These are phyloP conservation scores for Circinella umbellata DNA, from an alignment of 371 early-diverging fungal species.

Conservation along the genomic window DNA sequence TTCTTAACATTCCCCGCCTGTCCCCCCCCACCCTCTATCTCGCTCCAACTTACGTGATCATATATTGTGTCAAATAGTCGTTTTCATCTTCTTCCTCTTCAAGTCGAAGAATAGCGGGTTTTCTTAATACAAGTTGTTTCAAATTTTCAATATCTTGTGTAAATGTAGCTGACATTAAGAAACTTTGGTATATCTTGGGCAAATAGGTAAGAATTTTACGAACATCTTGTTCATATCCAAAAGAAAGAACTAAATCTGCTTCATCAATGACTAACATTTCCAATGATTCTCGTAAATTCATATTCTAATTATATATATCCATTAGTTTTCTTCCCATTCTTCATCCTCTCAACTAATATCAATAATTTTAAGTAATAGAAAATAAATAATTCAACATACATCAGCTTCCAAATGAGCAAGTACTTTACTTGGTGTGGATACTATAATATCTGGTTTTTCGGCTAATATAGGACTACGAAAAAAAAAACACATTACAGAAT, in stretches of 20 bases:
- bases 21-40: too few relatives aligned
- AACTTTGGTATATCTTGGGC: constrained; percentile 87
- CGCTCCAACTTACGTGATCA: constrained; percentile 48
- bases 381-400: constrained; percentile 19
- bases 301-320: constrained; percentile 34
- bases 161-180: constrained; percentile 91
- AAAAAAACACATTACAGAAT: too few relatives aligned
- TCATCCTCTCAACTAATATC: too few relatives aligned
- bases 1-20: neutral
- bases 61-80: constrained; percentile 77
- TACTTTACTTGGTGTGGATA: constrained; percentile 83
- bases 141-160: constrained; percentile 84
- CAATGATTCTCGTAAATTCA: constrained; percentile 65
- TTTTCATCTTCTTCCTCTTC: constrained; percentile 77
- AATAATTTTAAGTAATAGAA: too few relatives aligned
- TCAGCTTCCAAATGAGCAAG: constrained; percentile 71
- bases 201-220: constrained; percentile 69
- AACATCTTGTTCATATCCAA: constrained; percentile 91
- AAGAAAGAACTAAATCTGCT: constrained; percentile 92
- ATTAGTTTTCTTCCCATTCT: too few relatives aligned
- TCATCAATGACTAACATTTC: constrained; percentile 94
- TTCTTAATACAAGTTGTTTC: constrained; percentile 81
- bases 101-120: constrained; percentile 83
- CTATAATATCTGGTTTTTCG: constrained; percentile 84
- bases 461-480: constrained; percentile 77